Conservation (phyloP, 129 eudicot genomes). For the Chrysanthemum lavandulifolium region DNA sequence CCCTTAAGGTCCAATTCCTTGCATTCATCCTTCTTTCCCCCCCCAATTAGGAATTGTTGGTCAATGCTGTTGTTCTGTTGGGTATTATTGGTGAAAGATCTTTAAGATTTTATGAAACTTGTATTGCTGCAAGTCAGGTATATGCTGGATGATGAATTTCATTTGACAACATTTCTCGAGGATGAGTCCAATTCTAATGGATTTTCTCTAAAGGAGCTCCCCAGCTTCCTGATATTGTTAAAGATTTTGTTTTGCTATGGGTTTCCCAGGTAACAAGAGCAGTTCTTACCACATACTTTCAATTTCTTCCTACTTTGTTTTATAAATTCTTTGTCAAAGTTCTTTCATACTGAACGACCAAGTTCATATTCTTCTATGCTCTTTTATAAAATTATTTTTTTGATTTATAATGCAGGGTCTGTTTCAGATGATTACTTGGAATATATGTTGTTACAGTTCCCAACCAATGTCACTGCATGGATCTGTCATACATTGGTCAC, state of each 20-base stretch:
- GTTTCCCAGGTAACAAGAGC: constrained; percentile 70
- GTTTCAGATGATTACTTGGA: constrained; percentile 96
- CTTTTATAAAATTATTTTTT: constrained; percentile 16
- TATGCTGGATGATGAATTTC: constrained; percentile 45
- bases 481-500: constrained; percentile 94
- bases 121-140: constrained; percentile 47
- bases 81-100: background rate
- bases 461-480: constrained; percentile 97
- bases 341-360: background rate
- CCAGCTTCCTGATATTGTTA: constrained; percentile 78
- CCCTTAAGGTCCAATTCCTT: background rate
- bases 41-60: background rate
- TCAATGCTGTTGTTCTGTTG: background rate
- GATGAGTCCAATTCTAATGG: constrained; percentile 35
- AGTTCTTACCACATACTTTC: background rate
- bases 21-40: too few species aligned
- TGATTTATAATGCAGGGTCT: constrained; percentile 54
- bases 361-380: background rate
- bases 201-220: constrained; percentile 38
- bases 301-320: background rate
- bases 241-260: constrained; percentile 79
- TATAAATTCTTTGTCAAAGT: background rate
- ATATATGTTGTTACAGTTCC: constrained; percentile 87
- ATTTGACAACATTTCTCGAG: constrained; percentile 52
- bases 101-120: background rate